Percentiles rank a stretch among this genome's conserved stretches.
Conservation (phyloP, 768 basidiomycete species). For the Roridomyces roridus region DNA sequence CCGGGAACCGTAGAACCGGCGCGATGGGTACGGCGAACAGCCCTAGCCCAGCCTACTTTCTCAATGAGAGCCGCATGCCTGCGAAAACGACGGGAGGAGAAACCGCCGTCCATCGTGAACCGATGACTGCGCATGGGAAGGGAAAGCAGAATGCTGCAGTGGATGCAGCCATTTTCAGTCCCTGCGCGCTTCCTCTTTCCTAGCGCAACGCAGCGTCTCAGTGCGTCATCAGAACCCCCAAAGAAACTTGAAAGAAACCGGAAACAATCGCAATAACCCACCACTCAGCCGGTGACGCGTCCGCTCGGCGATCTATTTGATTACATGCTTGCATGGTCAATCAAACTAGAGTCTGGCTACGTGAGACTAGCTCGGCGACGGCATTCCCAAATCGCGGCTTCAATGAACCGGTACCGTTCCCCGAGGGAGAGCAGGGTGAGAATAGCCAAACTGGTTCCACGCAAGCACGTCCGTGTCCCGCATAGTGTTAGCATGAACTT, state of each 20-base stretch:
- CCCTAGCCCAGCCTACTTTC: constrained; percentile 39
- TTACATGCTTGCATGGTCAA: too few relatives aligned
- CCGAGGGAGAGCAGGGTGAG: constrained; percentile 27
- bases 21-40: too few relatives aligned
- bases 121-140: constrained; percentile 51
- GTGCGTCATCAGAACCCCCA: constrained; percentile 17
- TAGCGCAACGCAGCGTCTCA: background rate
- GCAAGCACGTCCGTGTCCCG: constrained; percentile 67
- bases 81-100: constrained; percentile 65
- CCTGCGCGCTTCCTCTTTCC: constrained; percentile 33
- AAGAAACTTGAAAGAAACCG: constrained; percentile 13
- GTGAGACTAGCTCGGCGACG: too few relatives aligned
- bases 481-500: constrained; percentile 56
- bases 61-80: constrained; percentile 36
- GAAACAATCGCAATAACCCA: too few relatives aligned
- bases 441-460: constrained; percentile 44
- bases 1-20: too few relatives aligned
- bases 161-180: constrained; percentile 38
- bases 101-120: constrained; percentile 54
- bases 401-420: constrained; percentile 37
- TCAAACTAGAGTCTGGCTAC: too few relatives aligned
- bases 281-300: constrained; percentile 38
- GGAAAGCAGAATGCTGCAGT: constrained; percentile 46
- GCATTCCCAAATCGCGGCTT: constrained; percentile 74
- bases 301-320: constrained; percentile 74